phyloP scores from a whole-genome alignment of 306 rosid species.

The Rosa rugosa region DNA sequence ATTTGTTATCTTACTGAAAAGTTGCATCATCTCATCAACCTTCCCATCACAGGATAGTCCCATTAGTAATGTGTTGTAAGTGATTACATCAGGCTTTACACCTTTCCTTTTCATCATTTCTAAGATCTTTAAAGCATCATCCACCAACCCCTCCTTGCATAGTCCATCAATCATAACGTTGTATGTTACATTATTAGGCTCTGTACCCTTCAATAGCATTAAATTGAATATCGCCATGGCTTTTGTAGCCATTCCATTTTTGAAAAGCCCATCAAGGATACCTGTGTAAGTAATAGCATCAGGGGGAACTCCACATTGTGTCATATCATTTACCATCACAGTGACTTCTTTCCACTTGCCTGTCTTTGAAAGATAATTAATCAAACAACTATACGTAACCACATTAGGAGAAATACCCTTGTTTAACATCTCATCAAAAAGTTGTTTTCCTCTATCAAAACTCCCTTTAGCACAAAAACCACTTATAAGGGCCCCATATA shows the following conservation, averaged over 20 bases:
- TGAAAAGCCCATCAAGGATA: conserved; percentile 76
- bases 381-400: conserved; percentile 59
- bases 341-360: conserved; percentile 68
- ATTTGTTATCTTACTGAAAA: conserved; percentile 46
- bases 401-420: conserved; percentile 64
- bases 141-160: conserved; percentile 64
- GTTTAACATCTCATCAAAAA: conserved; percentile 62
- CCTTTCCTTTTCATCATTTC: conserved; percentile 66
- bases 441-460: conserved; percentile 43
- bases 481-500: conserved; percentile 49
- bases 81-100: conserved; percentile 61
- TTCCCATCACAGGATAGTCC: conserved; percentile 56
- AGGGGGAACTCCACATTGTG: conserved; percentile 40
- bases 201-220: conserved; percentile 62
- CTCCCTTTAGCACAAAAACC: conserved; percentile 57
- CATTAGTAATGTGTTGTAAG: conserved; percentile 63
- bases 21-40: conserved; percentile 60
- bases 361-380: conserved; percentile 54
- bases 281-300: conserved; percentile 62
- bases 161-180: conserved; percentile 73
- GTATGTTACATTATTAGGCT: conserved; percentile 58
- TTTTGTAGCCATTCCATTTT: conserved; percentile 49
- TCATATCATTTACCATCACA: conserved; percentile 59
- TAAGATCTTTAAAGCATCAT: conserved; percentile 50
- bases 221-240: conserved; percentile 54